Percentiles rank a stretch among this genome's conserved stretches.
These are phyloP conservation scores for Vigna mungo DNA, from an alignment of 306 rosid species.

Conservation along the genomic window DNA sequence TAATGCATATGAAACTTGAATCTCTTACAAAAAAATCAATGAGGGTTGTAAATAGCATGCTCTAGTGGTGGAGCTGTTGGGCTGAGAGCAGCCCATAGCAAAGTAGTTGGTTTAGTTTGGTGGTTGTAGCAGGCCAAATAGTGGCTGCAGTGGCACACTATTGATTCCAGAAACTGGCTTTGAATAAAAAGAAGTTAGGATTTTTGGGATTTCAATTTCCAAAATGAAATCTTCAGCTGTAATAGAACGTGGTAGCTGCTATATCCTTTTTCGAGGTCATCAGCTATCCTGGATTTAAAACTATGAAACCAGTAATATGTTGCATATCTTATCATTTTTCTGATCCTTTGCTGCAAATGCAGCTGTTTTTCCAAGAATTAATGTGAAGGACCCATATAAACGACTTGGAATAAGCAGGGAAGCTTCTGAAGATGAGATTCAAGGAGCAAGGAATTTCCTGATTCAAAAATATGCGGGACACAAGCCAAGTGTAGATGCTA, in stretches of 20 bases:
- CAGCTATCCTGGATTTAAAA: not conserved
- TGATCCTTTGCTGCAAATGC: constrained; percentile 54
- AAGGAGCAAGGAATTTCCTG: constrained; percentile 91
- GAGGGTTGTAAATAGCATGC: not conserved
- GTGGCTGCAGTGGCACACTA: not conserved
- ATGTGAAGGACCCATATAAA: constrained; percentile 88
- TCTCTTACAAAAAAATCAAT: not conserved
- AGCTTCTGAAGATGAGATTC: constrained; percentile 97
- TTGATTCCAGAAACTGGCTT: not conserved
- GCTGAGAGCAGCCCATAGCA: not conserved
- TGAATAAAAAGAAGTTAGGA: not conserved
- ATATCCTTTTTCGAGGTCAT: not conserved
- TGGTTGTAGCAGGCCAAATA: too few relatives aligned
- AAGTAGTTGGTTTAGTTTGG: not conserved
- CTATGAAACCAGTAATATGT: constrained; percentile 1
- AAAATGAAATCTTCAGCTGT: not conserved
- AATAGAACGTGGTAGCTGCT: not conserved
- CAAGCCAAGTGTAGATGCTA: constrained; percentile 90
- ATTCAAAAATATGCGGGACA: constrained; percentile 82
- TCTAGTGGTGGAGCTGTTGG: not conserved
- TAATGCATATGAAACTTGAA: constrained; percentile 11
- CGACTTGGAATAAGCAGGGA: constrained; percentile 95
- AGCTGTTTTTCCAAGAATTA: constrained; percentile 92
- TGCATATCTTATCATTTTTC: constrained; percentile 36
- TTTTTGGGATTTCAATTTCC: too few relatives aligned